These are phyloP conservation scores for Pleurotus sapidus DNA, from an alignment of 768 basidiomycete genomes.

Conservation along the genomic window DNA sequence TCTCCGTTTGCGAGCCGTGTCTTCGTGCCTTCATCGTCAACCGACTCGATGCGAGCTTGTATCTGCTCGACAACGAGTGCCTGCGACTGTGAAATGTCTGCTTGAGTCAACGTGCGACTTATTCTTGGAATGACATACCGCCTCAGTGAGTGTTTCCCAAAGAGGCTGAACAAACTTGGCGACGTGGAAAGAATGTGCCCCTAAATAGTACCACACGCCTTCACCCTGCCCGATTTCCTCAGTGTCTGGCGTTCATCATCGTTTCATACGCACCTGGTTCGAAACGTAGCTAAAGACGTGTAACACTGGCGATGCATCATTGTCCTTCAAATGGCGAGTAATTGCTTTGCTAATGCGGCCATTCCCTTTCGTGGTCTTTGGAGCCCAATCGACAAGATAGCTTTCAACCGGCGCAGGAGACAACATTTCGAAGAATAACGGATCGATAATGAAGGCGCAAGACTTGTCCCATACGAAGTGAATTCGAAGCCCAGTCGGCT, in stretches of 20 bases:
- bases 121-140: conserved; percentile 22
- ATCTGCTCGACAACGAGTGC: conserved; percentile 25
- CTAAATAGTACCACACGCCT: conserved; percentile 51
- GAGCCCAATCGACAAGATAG: conserved; percentile 55
- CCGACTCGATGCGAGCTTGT: background rate
- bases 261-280: conserved; percentile 37
- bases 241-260: background rate
- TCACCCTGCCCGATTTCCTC: conserved; percentile 15
- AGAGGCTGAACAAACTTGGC: conserved; percentile 23
- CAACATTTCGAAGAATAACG: conserved; percentile 49
- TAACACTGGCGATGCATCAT: conserved; percentile 23
- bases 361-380: conserved; percentile 22
- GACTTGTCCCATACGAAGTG: conserved; percentile 35
- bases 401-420: conserved; percentile 20
- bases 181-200: conserved; percentile 42
- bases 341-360: conserved; percentile 31
- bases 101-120: background rate
- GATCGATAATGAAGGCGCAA: conserved; percentile 53
- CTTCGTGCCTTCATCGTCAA: conserved; percentile 30
- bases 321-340: conserved; percentile 9
- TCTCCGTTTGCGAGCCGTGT: conserved; percentile 35
- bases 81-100: conserved; percentile 9
- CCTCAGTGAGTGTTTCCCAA: conserved; percentile 36
- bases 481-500: conserved; percentile 37
- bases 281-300: conserved; percentile 49